phyloP scores from a whole-genome alignment of 305 asterid genomes.

The Fraxinus xanthoxyloides region DNA sequence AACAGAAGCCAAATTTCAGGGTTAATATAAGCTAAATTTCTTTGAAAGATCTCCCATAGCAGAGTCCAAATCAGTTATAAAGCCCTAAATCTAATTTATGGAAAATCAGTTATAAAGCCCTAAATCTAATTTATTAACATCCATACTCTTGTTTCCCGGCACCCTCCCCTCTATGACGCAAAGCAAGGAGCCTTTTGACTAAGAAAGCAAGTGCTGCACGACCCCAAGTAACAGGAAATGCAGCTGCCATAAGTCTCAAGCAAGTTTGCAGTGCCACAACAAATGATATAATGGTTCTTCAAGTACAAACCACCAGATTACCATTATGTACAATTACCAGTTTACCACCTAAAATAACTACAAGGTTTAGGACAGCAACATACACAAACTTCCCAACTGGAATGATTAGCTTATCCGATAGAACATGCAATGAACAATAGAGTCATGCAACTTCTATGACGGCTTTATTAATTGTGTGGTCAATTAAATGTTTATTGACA shows the following conservation, averaged over 20 bases:
- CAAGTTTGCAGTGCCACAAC: neutral
- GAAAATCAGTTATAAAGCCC: neutral
- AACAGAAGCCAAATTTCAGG: neutral
- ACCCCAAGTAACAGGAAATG: neutral
- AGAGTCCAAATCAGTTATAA: neutral
- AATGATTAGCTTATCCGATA: neutral
- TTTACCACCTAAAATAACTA: neutral
- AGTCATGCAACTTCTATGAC: neutral
- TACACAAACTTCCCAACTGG: neutral
- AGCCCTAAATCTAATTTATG: neutral
- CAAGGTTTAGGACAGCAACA: neutral
- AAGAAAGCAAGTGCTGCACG: neutral
- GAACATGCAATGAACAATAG: neutral
- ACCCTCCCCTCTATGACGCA: neutral
- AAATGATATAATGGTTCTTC: neutral
- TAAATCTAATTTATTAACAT: neutral
- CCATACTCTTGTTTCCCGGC: neutral
- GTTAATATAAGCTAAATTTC: neutral
- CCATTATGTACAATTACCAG: neutral
- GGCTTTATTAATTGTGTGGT: neutral
- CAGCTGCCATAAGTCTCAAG: neutral
- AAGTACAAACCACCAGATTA: neutral
- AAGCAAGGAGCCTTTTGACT: constrained; percentile 1
- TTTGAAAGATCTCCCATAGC: neutral
- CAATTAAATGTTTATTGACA: neutral